phyloP scores from a whole-genome alignment of 805 yeast genomes.

The Yamadazyma sp. region DNA sequence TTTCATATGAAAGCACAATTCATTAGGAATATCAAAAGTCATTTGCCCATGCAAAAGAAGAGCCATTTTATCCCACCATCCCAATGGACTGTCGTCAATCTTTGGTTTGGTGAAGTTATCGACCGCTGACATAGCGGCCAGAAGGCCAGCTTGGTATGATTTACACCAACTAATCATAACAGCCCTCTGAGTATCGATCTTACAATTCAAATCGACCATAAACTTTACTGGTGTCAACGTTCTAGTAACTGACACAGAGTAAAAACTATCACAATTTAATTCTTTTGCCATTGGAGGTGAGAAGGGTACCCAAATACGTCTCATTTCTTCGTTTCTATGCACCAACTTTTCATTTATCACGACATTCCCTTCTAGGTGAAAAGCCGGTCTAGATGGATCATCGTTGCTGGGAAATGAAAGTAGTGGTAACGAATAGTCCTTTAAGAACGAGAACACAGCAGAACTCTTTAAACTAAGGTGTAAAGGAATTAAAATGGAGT shows the following conservation, averaged over 20 bases:
- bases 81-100: slow-evolving; percentile 45
- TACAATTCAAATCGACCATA: slow-evolving; percentile 48
- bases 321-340: slow-evolving; percentile 41
- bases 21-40: slow-evolving; percentile 47
- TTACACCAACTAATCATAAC: slow-evolving; percentile 64
- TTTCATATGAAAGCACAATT: slow-evolving; percentile 62
- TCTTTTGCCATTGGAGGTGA: slow-evolving; percentile 48
- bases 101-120: slow-evolving; percentile 47
- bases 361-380: slow-evolving; percentile 43
- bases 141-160: slow-evolving; percentile 58
- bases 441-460: slow-evolving; percentile 43
- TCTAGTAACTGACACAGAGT: slow-evolving; percentile 57
- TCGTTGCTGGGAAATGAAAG: slow-evolving; percentile 46
- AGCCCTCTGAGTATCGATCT: slow-evolving; percentile 45
- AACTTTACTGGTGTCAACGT: slow-evolving; percentile 64
- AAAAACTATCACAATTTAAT: slow-evolving; percentile 44
- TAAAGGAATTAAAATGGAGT: slow-evolving; percentile 56
- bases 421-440: slow-evolving; percentile 60
- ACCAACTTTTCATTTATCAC: slow-evolving; percentile 59
- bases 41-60: slow-evolving; percentile 54
- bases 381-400: slow-evolving; percentile 24
- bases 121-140: slow-evolving; percentile 45
- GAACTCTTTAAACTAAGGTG: slow-evolving; percentile 45
- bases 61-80: slow-evolving; percentile 56
- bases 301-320: slow-evolving; percentile 56